Evolutionary conservation across 257 asterid species (phyloP), one percentile per base, ranked within the genome.

Genomic region (Solanum gracilifrons): DNA sequence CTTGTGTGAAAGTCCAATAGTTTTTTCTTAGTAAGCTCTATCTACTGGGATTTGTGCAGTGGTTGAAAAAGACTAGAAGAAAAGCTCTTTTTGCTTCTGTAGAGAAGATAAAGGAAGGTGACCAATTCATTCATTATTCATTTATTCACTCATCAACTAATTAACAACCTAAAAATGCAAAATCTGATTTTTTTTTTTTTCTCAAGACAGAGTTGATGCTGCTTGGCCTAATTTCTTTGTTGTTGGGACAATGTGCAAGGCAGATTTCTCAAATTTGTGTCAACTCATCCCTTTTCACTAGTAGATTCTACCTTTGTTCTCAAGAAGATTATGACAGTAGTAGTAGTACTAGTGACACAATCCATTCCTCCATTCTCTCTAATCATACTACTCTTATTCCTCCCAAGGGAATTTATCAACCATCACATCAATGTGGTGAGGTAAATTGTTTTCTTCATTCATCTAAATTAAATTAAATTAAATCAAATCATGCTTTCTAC

Each of bases 171-270:
- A 55, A 7, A 51, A 18, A 18, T 51, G 23, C 62, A 51, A 51
- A 51, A 55, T 55, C 11, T 55, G 64, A 55, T 48, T 43, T 4
- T 43, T 13, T 0, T 55, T 12, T 27, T 27, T 21, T 13, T 85
- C 32, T 31, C 87, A 89, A 79, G 86, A 85, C 97, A 96, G 98
- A 96, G 91, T 83, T 95, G 86, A 96, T 95, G 99, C 94, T 96
- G 83, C 98, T 96, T 87, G 99, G 99, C 79, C 95, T 96, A 12
- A 96, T 96, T 73, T 96, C 99, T 13, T 73, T 96, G 92, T 87
- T 96, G 83, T 64, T 96, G 95, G 98, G 98, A 91, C 99, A 96
- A 92, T 96, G 97, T 93, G 94, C 98, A 35, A 94, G 91, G 36
- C 94, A 96, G 96, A 96, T 96, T 46, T 92, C 98, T 71, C 95